phyloP scores from a whole-genome alignment of 208 protist species.

The Acanthamoeba sp. region DNA sequence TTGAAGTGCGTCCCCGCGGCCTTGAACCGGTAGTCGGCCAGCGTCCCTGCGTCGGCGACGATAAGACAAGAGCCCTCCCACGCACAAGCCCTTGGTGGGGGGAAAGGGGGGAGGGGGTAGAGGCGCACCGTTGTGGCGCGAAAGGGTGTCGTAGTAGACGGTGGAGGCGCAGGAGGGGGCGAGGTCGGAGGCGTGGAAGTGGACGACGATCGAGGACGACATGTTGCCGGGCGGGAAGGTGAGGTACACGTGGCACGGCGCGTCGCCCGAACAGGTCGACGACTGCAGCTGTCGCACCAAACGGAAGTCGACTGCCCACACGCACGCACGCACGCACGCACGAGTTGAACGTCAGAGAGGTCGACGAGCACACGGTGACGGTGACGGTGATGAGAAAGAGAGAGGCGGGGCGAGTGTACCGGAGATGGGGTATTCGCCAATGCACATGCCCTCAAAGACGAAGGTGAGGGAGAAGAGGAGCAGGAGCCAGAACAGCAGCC shows the following conservation, averaged over 20 bases:
- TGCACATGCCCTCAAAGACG: conserved; percentile 67
- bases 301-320: conserved; percentile 24
- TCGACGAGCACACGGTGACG: too few relatives aligned
- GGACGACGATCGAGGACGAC: conserved; percentile 53
- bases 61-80: not conserved
- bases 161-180: not conserved
- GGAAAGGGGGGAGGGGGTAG: too few relatives aligned
- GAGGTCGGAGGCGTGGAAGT: conserved; percentile 32
- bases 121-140: not conserved
- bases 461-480: conserved; percentile 14
- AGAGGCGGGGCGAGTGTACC: not conserved
- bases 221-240: conserved; percentile 56
- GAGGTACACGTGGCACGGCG: conserved; percentile 53
- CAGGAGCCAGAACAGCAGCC: conserved; percentile 28
- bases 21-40: conserved; percentile 14
- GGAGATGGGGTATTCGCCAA: conserved; percentile 59
- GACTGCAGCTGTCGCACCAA: conserved; percentile 53
- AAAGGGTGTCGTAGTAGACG: conserved; percentile 37
- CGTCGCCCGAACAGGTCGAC: conserved; percentile 27
- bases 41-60: not conserved
- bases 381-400: not conserved
- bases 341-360: too few relatives aligned
- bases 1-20: conserved; percentile 14
- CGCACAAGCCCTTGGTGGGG: too few relatives aligned
- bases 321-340: not conserved